Percentiles rank a stretch among this genome's conserved stretches.
phyloP scores from a whole-genome alignment of 257 asterid genomes.

The Solanum infundibuliforme region DNA sequence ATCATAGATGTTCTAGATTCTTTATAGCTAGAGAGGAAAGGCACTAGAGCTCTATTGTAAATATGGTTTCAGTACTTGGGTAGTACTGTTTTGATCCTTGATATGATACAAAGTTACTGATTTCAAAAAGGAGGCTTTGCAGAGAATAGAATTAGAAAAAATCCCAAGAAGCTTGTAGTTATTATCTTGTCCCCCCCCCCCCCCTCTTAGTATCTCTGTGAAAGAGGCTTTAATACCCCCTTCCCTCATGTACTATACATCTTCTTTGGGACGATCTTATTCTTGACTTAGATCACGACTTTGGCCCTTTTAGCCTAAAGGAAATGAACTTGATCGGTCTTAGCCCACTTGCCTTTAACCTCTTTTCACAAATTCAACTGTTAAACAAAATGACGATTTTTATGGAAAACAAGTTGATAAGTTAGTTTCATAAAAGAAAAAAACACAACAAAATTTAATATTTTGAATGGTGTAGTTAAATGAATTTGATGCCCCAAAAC shows the following conservation, averaged over 20 bases:
- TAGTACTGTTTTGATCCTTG: too few species aligned
- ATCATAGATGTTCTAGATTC: too few species aligned
- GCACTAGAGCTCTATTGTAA: too few species aligned
- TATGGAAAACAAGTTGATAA: neutral
- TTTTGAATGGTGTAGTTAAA: neutral
- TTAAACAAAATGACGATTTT: neutral
- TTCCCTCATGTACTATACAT: neutral
- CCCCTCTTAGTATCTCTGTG: neutral
- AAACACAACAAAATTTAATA: neutral
- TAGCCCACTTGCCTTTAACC: neutral
- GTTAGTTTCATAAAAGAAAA: neutral
- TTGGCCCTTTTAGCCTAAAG: neutral
- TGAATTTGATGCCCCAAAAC: neutral
- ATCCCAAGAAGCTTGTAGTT: neutral
- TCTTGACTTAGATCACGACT: neutral
- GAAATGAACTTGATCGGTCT: neutral
- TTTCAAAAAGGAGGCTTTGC: too few species aligned
- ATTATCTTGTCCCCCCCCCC: neutral
- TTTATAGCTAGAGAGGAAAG: too few species aligned
- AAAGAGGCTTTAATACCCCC: neutral
- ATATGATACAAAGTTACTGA: too few species aligned
- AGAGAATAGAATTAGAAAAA: too few species aligned
- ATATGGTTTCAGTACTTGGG: too few species aligned
- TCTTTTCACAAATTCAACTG: neutral
- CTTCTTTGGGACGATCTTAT: neutral